Percentiles rank a stretch among this genome's conserved stretches.
These are phyloP conservation scores for Alternaria atra DNA, from an alignment of 2,329 filamentous ascomycete species.

Conservation along the genomic window DNA sequence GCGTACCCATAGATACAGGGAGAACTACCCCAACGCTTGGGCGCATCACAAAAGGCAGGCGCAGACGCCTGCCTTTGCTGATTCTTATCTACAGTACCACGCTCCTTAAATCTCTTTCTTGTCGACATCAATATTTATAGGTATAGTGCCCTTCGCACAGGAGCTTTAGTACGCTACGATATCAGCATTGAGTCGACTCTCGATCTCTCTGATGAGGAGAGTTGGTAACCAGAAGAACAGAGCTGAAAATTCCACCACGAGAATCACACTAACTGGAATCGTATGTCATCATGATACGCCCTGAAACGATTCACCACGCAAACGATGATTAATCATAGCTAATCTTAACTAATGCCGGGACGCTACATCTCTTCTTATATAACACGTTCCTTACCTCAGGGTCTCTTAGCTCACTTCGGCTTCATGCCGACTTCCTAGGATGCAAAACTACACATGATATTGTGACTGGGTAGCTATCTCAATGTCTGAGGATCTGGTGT, in stretches of 20 bases:
- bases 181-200: constrained; percentile 6
- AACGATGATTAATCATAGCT: not conserved
- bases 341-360: not conserved
- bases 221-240: constrained; percentile 1
- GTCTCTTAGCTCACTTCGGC: not conserved
- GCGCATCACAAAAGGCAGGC: constrained; percentile 3
- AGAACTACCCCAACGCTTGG: not conserved
- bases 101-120: not conserved
- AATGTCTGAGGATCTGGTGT: not conserved
- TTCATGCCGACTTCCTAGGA: constrained; percentile 2
- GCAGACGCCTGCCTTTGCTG: not conserved
- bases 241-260: not conserved
- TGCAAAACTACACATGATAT: not conserved
- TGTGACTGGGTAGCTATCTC: not conserved
- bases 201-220: not conserved
- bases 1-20: constrained; percentile 13
- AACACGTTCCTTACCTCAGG: not conserved
- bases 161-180: not conserved
- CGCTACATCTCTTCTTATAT: not conserved
- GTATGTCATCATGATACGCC: not conserved
- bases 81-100: not conserved
- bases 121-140: not conserved
- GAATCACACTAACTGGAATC: not conserved
- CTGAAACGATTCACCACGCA: not conserved
- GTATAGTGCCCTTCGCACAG: not conserved